phyloP scores from a whole-genome alignment of 306 rosid genomes.

The Comarum palustre region DNA sequence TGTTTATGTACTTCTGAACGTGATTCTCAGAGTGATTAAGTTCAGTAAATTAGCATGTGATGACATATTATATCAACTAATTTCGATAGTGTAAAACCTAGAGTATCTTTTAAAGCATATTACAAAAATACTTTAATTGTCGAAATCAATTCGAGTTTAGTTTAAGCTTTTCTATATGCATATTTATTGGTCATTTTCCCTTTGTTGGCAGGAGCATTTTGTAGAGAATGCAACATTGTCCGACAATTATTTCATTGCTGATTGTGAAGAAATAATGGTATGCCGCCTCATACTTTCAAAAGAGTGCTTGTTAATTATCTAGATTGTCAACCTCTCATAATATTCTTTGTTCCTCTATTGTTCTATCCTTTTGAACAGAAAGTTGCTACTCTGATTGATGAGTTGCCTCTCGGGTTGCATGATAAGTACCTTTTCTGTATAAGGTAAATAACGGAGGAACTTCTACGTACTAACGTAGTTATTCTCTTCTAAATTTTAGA shows the following conservation, averaged over 20 bases:
- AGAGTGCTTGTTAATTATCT: constrained; percentile 21
- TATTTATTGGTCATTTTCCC: constrained; percentile 9
- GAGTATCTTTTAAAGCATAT: neutral
- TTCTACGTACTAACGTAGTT: neutral
- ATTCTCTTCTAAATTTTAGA: neutral
- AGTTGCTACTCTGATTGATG: constrained; percentile 76
- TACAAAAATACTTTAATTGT: neutral
- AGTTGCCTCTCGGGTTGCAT: constrained; percentile 66
- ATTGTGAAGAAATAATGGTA: constrained; percentile 79
- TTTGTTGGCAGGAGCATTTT: constrained; percentile 77
- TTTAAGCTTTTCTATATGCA: neutral
- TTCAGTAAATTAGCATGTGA: neutral
- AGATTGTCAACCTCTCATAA: constrained; percentile 10
- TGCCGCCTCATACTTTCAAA: constrained; percentile 24
- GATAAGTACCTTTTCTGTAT: constrained; percentile 83
- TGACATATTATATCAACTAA: neutral
- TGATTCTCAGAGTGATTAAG: neutral
- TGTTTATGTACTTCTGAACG: neutral
- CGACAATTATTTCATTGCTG: constrained; percentile 68
- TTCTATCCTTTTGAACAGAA: constrained; percentile 46
- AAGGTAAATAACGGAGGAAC: constrained; percentile 48
- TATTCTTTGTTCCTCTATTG: constrained; percentile 21
- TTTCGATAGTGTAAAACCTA: neutral
- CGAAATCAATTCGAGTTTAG: neutral
- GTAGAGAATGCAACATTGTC: constrained; percentile 80